Conservation (phyloP, 352 stramenopile genomes). For the Phytophthora colocasiae region DNA sequence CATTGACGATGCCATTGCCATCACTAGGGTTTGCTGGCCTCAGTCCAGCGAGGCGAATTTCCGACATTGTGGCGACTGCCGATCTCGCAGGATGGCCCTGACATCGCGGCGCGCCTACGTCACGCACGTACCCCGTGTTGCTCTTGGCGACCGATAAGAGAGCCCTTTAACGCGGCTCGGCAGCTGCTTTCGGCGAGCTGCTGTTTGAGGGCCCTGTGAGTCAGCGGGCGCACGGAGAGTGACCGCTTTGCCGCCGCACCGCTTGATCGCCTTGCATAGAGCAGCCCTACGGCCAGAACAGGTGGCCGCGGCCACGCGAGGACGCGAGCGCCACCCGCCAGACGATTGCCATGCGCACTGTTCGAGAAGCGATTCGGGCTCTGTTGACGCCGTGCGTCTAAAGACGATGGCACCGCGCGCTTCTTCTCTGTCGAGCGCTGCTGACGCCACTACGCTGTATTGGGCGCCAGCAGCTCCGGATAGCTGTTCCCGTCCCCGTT, state of each 20-base stretch:
- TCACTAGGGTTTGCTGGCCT: constrained; percentile 39
- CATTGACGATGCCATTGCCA: neutral
- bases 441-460: constrained; percentile 17
- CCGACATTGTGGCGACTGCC: constrained; percentile 16
- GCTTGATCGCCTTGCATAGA: constrained; percentile 35
- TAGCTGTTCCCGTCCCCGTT: constrained; percentile 12
- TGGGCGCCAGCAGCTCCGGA: constrained; percentile 22
- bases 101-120: constrained; percentile 28
- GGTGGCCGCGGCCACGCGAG: constrained; percentile 7
- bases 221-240: constrained; percentile 20
- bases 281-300: constrained; percentile 40
- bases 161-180: constrained; percentile 19
- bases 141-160: constrained; percentile 34
- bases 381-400: constrained; percentile 20
- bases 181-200: constrained; percentile 39
- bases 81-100: constrained; percentile 31
- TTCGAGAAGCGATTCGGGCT: constrained; percentile 4
- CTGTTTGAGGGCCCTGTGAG: constrained; percentile 29
- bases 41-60: constrained; percentile 24
- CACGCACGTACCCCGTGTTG: constrained; percentile 34
- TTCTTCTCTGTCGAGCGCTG: constrained; percentile 19
- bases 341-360: constrained; percentile 14
- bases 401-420: constrained; percentile 21
- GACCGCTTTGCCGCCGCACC: constrained; percentile 16
- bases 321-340: constrained; percentile 22